Conservation (phyloP, 768 basidiomycete genomes). For the Hericium alpestre region DNA sequence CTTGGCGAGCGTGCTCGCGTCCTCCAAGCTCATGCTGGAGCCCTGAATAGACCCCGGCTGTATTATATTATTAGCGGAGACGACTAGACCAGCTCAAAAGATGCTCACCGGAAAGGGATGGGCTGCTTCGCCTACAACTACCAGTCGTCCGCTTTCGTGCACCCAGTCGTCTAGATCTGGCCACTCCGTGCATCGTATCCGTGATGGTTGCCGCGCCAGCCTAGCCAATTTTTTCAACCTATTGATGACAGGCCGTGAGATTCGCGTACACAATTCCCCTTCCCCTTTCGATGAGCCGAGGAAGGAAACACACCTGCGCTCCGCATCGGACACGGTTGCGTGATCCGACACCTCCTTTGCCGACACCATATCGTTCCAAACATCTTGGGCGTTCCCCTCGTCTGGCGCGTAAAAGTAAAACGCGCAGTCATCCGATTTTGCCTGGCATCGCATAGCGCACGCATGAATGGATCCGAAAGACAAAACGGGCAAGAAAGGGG, state of each 20-base stretch:
- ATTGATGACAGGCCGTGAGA: not conserved
- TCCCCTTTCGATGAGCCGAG: not conserved
- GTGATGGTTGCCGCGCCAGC: constrained; percentile 9
- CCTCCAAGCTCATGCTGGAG: constrained; percentile 27
- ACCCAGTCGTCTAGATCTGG: constrained; percentile 24
- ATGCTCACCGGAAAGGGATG: constrained; percentile 26
- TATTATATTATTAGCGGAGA: not conserved
- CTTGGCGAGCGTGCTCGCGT: constrained; percentile 29
- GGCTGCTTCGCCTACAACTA: constrained; percentile 26
- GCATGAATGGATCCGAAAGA: not conserved
- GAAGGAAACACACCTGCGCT: constrained; percentile 9
- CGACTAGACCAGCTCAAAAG: not conserved
- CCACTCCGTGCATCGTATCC: constrained; percentile 14
- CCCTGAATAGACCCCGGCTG: constrained; percentile 25
- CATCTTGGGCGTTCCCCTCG: constrained; percentile 5
- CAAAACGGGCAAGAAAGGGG: too few species aligned
- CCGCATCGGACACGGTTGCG: not conserved
- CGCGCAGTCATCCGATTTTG: constrained; percentile 12
- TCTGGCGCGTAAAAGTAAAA: constrained; percentile 17
- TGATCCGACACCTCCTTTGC: constrained; percentile 5
- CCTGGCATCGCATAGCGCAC: constrained; percentile 1
- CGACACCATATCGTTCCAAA: constrained; percentile 9
- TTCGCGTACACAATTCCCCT: too few species aligned
- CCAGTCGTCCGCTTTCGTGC: constrained; percentile 18
- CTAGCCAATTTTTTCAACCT: constrained; percentile 14